A percentile compares a stretch with the other conserved stretches of the same genome.
Evolutionary conservation across 768 basidiomycete genomes (phyloP).

Genomic region (Psilocybe cubensis): DNA sequence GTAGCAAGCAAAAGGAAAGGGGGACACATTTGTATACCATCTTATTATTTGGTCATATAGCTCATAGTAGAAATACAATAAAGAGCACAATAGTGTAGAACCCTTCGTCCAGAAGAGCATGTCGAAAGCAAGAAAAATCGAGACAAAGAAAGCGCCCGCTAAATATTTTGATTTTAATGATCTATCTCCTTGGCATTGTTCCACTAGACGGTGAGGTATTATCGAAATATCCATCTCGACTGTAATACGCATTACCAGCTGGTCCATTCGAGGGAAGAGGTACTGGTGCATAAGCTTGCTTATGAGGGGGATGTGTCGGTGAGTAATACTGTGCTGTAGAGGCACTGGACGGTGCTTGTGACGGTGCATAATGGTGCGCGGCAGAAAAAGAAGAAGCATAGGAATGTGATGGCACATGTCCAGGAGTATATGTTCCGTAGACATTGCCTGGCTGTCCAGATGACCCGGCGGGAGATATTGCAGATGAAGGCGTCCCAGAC

Average conservation of each 20-base stretch:
- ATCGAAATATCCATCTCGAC: conserved; percentile 15
- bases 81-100: neutral
- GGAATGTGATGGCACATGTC: conserved; percentile 15
- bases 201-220: conserved; percentile 2
- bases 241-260: conserved; percentile 18
- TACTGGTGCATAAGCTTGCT: conserved; percentile 13
- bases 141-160: too few relatives aligned
- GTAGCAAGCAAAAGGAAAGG: too few relatives aligned
- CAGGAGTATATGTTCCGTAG: conserved; percentile 6
- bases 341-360: neutral
- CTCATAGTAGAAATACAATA: neutral
- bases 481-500: conserved; percentile 16
- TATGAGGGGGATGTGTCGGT: conserved; percentile 4
- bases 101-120: neutral
- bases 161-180: neutral
- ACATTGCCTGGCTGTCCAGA: conserved; percentile 1
- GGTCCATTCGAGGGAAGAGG: conserved; percentile 10
- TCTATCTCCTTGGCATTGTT: conserved; percentile 6
- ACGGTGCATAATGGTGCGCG: conserved; percentile 8
- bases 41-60: neutral
- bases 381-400: conserved; percentile 17
- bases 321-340: neutral
- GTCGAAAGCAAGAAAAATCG: neutral
- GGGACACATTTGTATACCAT: too few relatives aligned
- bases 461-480: conserved; percentile 4